phyloP scores from a whole-genome alignment of 345 rosid genomes.

The Mercurialis annua region DNA sequence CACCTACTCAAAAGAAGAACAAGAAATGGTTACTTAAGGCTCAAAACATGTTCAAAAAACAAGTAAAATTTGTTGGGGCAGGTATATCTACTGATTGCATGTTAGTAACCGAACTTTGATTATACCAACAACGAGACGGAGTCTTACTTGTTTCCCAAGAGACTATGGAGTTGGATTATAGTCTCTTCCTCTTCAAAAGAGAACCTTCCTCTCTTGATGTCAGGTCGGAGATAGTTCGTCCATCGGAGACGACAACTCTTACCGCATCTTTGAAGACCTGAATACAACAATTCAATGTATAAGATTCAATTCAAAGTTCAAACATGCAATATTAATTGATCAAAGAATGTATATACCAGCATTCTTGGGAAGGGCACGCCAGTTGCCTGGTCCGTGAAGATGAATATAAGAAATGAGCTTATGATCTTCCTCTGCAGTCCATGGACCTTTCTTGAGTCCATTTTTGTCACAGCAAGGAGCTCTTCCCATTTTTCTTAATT shows the following conservation, averaged over 20 bases:
- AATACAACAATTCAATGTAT: not conserved
- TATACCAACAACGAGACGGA: not conserved
- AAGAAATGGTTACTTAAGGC: no score
- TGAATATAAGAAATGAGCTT: constrained; percentile 26
- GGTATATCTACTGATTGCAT: not conserved
- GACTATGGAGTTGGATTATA: constrained; percentile 78
- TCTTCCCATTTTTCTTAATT: constrained; percentile 22
- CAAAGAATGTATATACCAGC: constrained; percentile 18
- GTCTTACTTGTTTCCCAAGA: constrained; percentile 83
- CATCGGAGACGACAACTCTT: constrained; percentile 98
- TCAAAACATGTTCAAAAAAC: no score
- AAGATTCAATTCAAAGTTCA: no score
- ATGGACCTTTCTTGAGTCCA: constrained; percentile 35
- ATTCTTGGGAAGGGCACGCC: constrained; percentile 34
- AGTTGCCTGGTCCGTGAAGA: constrained; percentile 30
- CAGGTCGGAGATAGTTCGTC: constrained; percentile 94
- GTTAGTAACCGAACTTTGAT: not conserved
- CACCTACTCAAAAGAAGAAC: constrained; percentile 44
- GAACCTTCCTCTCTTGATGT: constrained; percentile 88
- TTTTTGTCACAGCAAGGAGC: constrained; percentile 37
- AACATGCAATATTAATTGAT: not conserved
- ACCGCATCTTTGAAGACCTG: constrained; percentile 93
- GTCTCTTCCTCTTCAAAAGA: constrained; percentile 96
- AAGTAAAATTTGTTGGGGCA: not conserved
- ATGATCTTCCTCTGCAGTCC: constrained; percentile 35